Evolutionary conservation across 345 rosid species (phyloP).

Genomic region (Moringa oleifera): DNA sequence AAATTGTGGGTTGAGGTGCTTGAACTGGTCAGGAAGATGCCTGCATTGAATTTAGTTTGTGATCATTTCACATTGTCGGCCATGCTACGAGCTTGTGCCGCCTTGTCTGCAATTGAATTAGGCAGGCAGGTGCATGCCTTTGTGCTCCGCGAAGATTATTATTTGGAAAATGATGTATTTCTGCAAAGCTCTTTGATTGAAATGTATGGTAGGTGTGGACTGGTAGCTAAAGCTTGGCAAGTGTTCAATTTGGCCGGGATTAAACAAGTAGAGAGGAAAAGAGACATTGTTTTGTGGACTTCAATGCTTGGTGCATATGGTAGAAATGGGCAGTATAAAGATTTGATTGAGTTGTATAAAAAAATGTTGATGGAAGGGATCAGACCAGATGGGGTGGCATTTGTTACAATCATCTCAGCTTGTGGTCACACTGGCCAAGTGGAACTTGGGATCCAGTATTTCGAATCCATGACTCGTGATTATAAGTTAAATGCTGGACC

Average conservation of each 20-base stretch:
- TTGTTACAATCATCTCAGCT: constrained; percentile 51
- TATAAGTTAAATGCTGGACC: constrained; percentile 34
- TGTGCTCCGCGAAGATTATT: constrained; percentile 22
- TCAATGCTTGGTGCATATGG: constrained; percentile 50
- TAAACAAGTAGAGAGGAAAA: constrained; percentile 16
- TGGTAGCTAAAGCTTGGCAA: constrained; percentile 32
- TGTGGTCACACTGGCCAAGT: constrained; percentile 56
- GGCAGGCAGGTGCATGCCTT: constrained; percentile 49
- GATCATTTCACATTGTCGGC: constrained; percentile 46
- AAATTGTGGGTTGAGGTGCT: constrained; percentile 36
- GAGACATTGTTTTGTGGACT: constrained; percentile 56
- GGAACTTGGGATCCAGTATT: constrained; percentile 41
- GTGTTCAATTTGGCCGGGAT: constrained; percentile 35
- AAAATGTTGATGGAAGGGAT: constrained; percentile 38
- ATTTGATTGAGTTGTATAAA: constrained; percentile 34
- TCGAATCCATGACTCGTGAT: constrained; percentile 34
- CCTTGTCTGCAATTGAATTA: constrained; percentile 34
- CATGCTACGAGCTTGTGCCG: constrained; percentile 27
- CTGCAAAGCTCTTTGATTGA: constrained; percentile 57
- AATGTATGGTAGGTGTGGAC: constrained; percentile 58
- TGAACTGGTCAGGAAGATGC: constrained; percentile 38
- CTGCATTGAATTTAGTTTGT: constrained; percentile 27
- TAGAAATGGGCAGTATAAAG: constrained; percentile 33
- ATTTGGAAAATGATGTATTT: constrained; percentile 34
- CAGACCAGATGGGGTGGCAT: constrained; percentile 45